Base-by-base conservation (phyloP, 306 rosid genomes). In the Prunus mume region DNA sequence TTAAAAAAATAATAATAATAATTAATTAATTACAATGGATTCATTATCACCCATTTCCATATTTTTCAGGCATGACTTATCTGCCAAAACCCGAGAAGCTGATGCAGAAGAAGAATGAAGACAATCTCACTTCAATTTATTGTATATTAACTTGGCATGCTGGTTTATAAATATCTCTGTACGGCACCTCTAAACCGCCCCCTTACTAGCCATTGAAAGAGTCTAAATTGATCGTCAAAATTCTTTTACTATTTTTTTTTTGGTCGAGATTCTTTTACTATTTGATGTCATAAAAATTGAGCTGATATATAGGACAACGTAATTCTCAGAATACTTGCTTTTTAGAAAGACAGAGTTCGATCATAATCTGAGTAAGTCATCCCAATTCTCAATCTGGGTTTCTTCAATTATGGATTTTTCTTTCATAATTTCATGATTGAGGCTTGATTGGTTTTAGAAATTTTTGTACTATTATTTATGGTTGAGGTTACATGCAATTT, bases 11-110 rank as follows among this genome's bases (percentile, higher is more conserved):
- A n/a, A 25, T 27, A 27, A 27, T 27, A 27, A 17, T 18, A 73
- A 22, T 22, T 22, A 22, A 73, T 8, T n/a, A 54, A 55, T 12
- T 54, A 55, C 63, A 12, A 8, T 24, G 19, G 22, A 15, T 38
- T 34, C 2, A 8, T 6, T 25, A 27, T 57, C 43, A 41, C 55
- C n/a, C 20, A 1, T n/a, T 32, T 25, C 28, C 49, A 19, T 15
- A 73, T 18, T 46, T 61, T 61, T 3, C 69, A 74, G 77, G 69
- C 60, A 74, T 27, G 77, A 74, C 58, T 45, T 61, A 6, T 61
- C 77, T 0, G 5, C 47, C 77, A 19, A 61, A 25, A 22, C 19
- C 58, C 69, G 61, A 46, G 45, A 61, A 27, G 30, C 20, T 46
- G 47, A 57, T 46, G 34, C 49, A 61, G 77, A 74, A 65, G 69